These are phyloP conservation scores for Ustilago shanxiensis DNA, from an alignment of 1,284 basidiomycete species.

Conservation along the genomic window DNA sequence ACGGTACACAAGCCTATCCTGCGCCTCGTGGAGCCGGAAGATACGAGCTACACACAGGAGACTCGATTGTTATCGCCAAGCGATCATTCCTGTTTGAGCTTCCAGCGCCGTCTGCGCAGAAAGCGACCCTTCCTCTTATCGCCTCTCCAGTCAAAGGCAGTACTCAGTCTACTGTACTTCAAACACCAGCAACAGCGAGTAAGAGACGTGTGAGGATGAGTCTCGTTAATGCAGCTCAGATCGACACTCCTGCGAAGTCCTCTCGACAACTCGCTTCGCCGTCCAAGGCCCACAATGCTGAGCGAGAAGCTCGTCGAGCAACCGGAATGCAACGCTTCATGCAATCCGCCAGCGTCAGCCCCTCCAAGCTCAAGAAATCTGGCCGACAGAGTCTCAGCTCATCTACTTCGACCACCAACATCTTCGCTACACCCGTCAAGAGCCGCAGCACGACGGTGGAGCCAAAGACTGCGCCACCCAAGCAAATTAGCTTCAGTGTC, in stretches of 20 bases:
- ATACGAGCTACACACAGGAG: conserved; percentile 42
- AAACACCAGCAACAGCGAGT: conserved; percentile 15
- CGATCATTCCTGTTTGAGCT: conserved; percentile 46
- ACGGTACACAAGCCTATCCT: conserved; percentile 17
- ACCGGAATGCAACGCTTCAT: conserved; percentile 38
- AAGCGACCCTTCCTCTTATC: conserved; percentile 12
- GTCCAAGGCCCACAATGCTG: conserved; percentile 11
- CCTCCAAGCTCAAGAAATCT: conserved; percentile 18
- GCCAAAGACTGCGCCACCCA: conserved; percentile 49
- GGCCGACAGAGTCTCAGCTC: conserved; percentile 40
- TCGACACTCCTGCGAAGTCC: conserved; percentile 42
- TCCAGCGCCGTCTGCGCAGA: not conserved
- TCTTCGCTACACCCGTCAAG: conserved; percentile 44
- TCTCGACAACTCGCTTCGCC: conserved; percentile 18
- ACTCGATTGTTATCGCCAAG: conserved; percentile 33
- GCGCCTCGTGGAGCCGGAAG: conserved; percentile 33
- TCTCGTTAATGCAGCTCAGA: conserved; percentile 48
- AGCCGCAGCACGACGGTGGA: conserved; percentile 9
- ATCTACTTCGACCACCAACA: conserved; percentile 15
- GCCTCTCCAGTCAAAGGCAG: conserved; percentile 27
- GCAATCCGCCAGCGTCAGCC: conserved; percentile 43
- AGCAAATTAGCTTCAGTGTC: conserved; percentile 50
- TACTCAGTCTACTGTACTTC: conserved; percentile 7
- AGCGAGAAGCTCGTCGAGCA: conserved; percentile 36
- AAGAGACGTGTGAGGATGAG: conserved; percentile 46